Evolutionary conservation across 2,329 filamentous ascomycete genomes (phyloP), one percentile per base, ranked within the genome.

Genomic region (Pseudofabraea citricarpa): DNA sequence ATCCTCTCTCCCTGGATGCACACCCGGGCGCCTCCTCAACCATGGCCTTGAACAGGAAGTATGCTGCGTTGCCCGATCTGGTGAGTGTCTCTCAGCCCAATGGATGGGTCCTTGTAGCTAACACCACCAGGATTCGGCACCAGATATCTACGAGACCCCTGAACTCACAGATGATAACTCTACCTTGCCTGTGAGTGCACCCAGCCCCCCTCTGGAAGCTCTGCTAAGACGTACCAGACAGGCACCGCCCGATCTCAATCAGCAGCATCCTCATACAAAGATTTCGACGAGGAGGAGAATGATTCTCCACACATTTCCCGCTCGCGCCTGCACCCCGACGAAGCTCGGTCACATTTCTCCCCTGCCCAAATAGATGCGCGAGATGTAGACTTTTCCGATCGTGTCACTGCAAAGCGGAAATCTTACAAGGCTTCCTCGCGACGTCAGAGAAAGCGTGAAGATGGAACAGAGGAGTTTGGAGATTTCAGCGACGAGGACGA

Each of bases 131-230:
- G 90, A 96, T 68, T 86, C 85, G 43, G 90, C 90, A 21, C 90
- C 90, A 53, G 93, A 97, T 61, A 88, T 95, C 58, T 97, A 96
- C 72, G 91, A 97, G 68, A 97, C 93, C 13, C 90, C 91, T 53
- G 90, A 95, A 44, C 72, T 96, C 53, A 91, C 86, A 44, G 89
- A 95, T 60, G 90, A 95, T 65, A 86, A 81, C 51, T 95, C 90
- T 18, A 95, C 90, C 37, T 71, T 90, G 45, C 87, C 83, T 44
- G 87, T 91, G 70, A 65, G 78, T 64, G 32, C 45, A 20, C 29
- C 15, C 15, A 12, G 3, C 16, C 8, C 16, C 10, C 8, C n/a
- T n/a, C 8, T 33, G 33, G 7, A 2, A 20, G 5, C 20, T 22
- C 6, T 20, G 29, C 37, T 57, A 29, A 56, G 20, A 31, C 5